Evolutionary conservation across 208 protist species (phyloP), one percentile per base, ranked within the genome.

Genomic region (Wallacemonas rigidus): DNA sequence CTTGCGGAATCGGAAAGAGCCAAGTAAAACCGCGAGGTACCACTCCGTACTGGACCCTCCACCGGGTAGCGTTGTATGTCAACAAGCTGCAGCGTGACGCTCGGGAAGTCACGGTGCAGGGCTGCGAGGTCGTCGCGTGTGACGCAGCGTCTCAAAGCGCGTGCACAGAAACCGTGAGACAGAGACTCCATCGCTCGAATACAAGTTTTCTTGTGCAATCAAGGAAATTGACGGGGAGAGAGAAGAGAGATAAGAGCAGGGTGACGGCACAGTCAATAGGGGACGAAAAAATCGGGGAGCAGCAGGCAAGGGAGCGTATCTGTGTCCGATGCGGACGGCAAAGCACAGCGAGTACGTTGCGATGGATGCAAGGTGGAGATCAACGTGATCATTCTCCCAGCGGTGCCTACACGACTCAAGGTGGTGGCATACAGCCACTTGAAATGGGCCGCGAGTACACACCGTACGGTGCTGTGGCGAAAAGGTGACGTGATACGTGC

Each of bases 51-150:
- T 17, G 45, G 6, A 1, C 74, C 57, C 8, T 53, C 9, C 12
- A 51, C 69, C 9, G 83, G 87, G 73, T 88, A 91, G 26, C 89
- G 83, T 47, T 96, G 87, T 65, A 95, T 93, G 56, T 91, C 85
- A 43, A 94, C 82, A 5, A 95, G 73, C 60, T 97, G 91, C 8
- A 98, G 72, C 15, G 72, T 79, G 2, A 81, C 81, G 57, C 73
- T 67, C 48, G 61, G 70, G 84, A 88, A 91, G 9, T 58, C 70
- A 40, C 48, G 56, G 8, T 74, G 51, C 71, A 72, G 84, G 38
- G 14, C 67, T 1, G 69, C 72, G 3, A 73, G 55, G 39, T 74
- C 63, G 1, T 45, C 70, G 3, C 44, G 51, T 12, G 81, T 69
- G 47, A 83, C 71, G 3, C 69, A 70, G 12, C 74, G 72, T 36